Conservation (phyloP, 495 filamentous ascomycete genomes). For the Annulohypoxylon stygium region DNA sequence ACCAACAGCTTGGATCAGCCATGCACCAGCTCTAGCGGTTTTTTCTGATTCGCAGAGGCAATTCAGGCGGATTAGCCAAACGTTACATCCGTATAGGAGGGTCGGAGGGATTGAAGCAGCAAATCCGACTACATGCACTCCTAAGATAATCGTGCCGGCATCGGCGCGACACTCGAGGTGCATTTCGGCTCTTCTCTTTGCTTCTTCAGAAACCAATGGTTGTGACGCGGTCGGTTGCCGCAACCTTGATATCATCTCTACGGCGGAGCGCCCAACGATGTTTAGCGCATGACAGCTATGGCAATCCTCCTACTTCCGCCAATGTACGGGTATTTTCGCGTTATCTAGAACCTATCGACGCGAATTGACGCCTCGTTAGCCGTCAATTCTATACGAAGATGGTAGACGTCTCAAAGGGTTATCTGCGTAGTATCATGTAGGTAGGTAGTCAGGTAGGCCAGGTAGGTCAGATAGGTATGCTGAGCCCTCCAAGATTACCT, state of each 20-base stretch:
- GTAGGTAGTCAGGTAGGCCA: too few species aligned
- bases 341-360: conserved; percentile 43
- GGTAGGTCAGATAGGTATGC: background rate
- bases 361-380: background rate
- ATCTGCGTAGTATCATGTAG: background rate
- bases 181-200: conserved; percentile 13
- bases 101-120: conserved; percentile 2
- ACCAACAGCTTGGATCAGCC: conserved; percentile 44
- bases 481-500: background rate
- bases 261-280: background rate
- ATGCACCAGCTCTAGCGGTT: conserved; percentile 22
- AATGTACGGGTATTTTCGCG: conserved; percentile 2
- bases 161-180: conserved; percentile 37
- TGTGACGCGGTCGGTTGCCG: background rate
- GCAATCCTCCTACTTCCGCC: conserved; percentile 25
- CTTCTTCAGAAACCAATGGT: conserved; percentile 12
- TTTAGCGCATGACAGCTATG: conserved; percentile 8
- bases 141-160: conserved; percentile 37
- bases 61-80: conserved; percentile 43
- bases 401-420: background rate
- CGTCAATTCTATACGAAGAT: conserved; percentile 10
- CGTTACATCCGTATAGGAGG: conserved; percentile 34
- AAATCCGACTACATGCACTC: conserved; percentile 11
- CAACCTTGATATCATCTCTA: background rate
- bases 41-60: conserved; percentile 32